These are phyloP conservation scores for Kondoa malvinella DNA, from an alignment of 768 basidiomycete species.

Conservation along the genomic window DNA sequence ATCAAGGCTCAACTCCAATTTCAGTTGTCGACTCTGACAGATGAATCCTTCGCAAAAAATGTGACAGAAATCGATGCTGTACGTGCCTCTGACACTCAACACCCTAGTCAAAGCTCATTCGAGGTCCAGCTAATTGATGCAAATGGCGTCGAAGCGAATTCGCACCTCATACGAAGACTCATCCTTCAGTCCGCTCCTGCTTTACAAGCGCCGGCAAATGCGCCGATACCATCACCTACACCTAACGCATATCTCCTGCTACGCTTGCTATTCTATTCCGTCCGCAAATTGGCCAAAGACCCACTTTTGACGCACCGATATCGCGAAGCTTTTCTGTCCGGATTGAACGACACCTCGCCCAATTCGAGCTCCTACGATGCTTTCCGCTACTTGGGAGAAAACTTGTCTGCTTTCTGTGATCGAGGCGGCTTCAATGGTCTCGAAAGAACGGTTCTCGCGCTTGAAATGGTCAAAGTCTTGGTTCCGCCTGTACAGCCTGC, in stretches of 20 bases:
- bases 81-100: constrained; percentile 32
- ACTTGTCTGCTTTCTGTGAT: constrained; percentile 7
- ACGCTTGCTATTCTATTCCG: constrained; percentile 71
- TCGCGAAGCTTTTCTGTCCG: constrained; percentile 58
- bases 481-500: neutral
- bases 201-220: constrained; percentile 1
- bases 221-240: constrained; percentile 1
- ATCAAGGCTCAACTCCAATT: constrained; percentile 64
- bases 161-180: constrained; percentile 91
- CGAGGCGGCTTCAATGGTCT: constrained; percentile 5
- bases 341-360: constrained; percentile 20
- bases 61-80: constrained; percentile 88
- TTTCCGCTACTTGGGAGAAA: neutral
- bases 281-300: constrained; percentile 72
- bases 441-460: neutral
- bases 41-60: constrained; percentile 91
- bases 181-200: constrained; percentile 51
- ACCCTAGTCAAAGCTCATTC: no score
- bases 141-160: constrained; percentile 90
- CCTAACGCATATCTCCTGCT: constrained; percentile 42
- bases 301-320: constrained; percentile 79
- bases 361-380: neutral
- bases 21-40: constrained; percentile 81
- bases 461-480: constrained; percentile 6
- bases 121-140: constrained; percentile 83